Conservation (phyloP, 78 protist species). For the Pigoraptor vietnamica region DNA sequence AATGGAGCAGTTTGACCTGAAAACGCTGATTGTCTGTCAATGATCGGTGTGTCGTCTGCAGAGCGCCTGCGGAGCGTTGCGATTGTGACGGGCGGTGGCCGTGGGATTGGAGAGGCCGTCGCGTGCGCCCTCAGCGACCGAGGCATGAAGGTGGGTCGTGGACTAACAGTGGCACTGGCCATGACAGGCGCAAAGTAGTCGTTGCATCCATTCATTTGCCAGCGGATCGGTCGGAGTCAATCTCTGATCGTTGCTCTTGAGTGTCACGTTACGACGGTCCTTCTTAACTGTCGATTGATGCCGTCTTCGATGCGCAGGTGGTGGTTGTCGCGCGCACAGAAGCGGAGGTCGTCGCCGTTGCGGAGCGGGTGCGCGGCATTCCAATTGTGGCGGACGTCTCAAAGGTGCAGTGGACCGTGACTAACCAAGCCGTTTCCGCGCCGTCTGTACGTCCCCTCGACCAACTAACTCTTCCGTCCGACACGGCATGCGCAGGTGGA, state of each 20-base stretch:
- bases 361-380: neutral
- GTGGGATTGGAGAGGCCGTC: neutral
- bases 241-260: neutral
- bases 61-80: constrained; percentile 2
- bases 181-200: neutral
- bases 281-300: neutral
- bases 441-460: neutral
- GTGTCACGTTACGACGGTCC: neutral
- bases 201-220: neutral
- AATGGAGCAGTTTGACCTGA: neutral
- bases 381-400: neutral
- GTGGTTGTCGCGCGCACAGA: neutral
- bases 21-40: neutral
- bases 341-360: neutral
- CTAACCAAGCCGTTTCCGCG: neutral
- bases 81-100: neutral
- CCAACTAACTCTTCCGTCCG: neutral
- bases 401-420: neutral
- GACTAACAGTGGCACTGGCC: neutral
- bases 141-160: neutral
- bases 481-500: neutral
- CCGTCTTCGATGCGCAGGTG: neutral
- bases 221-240: neutral
- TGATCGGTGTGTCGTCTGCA: neutral
- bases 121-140: neutral